A percentile compares a stretch with the other conserved stretches of the same genome.
Evolutionary conservation across 179 eudicot species (phyloP).

Genomic region (Nepenthes alata): DNA sequence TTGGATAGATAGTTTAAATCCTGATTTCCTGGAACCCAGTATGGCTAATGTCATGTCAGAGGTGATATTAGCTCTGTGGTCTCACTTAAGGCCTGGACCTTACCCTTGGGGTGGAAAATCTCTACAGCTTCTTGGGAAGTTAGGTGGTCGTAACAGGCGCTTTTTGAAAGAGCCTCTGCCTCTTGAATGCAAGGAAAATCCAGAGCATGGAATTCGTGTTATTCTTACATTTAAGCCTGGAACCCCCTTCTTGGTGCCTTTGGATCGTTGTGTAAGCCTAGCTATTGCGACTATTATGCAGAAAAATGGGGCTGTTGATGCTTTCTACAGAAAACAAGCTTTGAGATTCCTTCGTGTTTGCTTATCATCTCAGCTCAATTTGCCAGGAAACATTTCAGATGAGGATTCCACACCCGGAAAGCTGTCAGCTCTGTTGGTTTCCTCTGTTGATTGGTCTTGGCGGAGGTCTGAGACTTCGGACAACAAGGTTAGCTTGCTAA

Average conservation of each 20-base stretch:
- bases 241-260: conserved; percentile 91
- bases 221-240: conserved; percentile 97
- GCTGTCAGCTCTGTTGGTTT: conserved; percentile 47
- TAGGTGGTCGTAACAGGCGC: conserved; percentile 97
- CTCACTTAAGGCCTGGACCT: conserved; percentile 88
- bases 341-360: conserved; percentile 82
- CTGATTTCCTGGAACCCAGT: conserved; percentile 96
- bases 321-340: conserved; percentile 88
- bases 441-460: conserved; percentile 62
- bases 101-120: conserved; percentile 92
- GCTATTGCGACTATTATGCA: conserved; percentile 88
- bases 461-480: conserved; percentile 72
- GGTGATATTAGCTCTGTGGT: conserved; percentile 89
- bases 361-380: conserved; percentile 82
- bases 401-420: conserved; percentile 49
- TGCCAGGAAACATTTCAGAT: conserved; percentile 63
- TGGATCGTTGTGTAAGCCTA: conserved; percentile 92
- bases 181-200: conserved; percentile 95
- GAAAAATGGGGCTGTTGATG: conserved; percentile 62
- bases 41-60: conserved; percentile 99
- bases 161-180: conserved; percentile 94
- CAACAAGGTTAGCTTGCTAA: conserved; percentile 49
- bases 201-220: conserved; percentile 96
- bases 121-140: conserved; percentile 91
- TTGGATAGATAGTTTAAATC: conserved; percentile 98